Evolutionary conservation across 371 early-diverging fungal species (phyloP), one percentile per base, ranked within the genome.

Genomic region (Blakeslea trispora): DNA sequence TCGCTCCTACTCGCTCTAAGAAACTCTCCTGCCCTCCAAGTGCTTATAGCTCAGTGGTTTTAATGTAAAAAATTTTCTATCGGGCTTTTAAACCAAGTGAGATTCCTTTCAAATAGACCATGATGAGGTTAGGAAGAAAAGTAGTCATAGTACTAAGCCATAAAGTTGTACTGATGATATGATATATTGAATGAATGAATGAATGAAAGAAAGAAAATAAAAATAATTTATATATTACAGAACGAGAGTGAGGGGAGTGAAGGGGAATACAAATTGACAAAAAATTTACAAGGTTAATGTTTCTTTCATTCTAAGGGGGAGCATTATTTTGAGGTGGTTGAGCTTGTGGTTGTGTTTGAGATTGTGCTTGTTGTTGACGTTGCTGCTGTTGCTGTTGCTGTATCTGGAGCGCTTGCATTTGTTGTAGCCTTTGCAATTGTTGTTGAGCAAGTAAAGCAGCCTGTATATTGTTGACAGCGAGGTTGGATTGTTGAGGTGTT

Each of bases 371-470:
- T 15, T 55, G 57, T 23, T 52, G 53, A 1, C 35, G 55, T 17
- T 55, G 55, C 19, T 39, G 55, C 18, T 55, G 55, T 14, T 46
- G 45, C 11, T 22, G 23, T 40, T 59, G 59, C 5, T 41, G 47
- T 17, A 19, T 15, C 32, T 55, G 55, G 23, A 43, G 9, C n/a
- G n/a, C 21, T 5, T 28, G 28, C 11, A 45, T 45, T 34, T 47
- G 47, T 32, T 28, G 28, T 19, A 32, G 23, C 41, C 53, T 45
- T 32, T 52, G 59, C 18, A 59, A 35, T n/a, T 52, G 52, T 9
- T 59, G 59, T 24, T 59, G 59, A 14, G 59, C 53, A 19, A 53
- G 42, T 46, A 59, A 47, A 8, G 52, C 58, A 15, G 58, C 58
- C 31, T 58, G 58, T 23, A 58, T 39, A 35, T 43, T 57, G 21